A percentile compares a stretch with the other conserved stretches of the same genome.
Conservation (phyloP, 1,139 yeast genomes). For the Scheffersomyces quercinus region DNA sequence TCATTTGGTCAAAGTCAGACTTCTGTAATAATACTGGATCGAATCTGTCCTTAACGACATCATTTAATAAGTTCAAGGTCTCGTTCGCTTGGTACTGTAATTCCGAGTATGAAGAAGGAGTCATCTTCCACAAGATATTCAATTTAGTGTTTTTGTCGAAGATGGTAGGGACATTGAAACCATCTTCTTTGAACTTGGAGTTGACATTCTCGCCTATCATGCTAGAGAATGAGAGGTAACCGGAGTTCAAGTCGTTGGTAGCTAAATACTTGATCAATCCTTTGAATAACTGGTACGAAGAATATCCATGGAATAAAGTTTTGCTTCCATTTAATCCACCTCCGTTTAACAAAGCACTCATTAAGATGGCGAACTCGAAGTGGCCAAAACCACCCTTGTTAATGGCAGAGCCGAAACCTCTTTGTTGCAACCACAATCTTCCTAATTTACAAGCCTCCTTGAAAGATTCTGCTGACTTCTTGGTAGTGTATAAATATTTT, state of each 20-base stretch:
- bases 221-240: conserved; percentile 68
- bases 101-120: conserved; percentile 61
- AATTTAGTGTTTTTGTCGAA: conserved; percentile 74
- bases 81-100: conserved; percentile 67
- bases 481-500: conserved; percentile 72
- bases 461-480: conserved; percentile 79
- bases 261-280: conserved; percentile 84
- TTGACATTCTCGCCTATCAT: conserved; percentile 48
- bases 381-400: conserved; percentile 86
- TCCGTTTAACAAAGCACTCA: conserved; percentile 82
- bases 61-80: conserved; percentile 69
- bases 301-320: conserved; percentile 80
- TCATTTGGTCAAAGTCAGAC: conserved; percentile 54
- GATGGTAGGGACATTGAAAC: conserved; percentile 71
- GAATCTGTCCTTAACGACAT: conserved; percentile 81
- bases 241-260: conserved; percentile 65
- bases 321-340: conserved; percentile 79
- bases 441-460: conserved; percentile 88
- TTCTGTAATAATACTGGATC: conserved; percentile 77
- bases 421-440: conserved; percentile 83
- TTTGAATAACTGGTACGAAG: conserved; percentile 89
- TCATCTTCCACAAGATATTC: conserved; percentile 82
- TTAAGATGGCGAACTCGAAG: conserved; percentile 79
- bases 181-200: conserved; percentile 53
- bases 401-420: conserved; percentile 69